Evolutionary conservation across 495 filamentous ascomycete species (phyloP).

Genomic region (Penicillium ucsense): DNA sequence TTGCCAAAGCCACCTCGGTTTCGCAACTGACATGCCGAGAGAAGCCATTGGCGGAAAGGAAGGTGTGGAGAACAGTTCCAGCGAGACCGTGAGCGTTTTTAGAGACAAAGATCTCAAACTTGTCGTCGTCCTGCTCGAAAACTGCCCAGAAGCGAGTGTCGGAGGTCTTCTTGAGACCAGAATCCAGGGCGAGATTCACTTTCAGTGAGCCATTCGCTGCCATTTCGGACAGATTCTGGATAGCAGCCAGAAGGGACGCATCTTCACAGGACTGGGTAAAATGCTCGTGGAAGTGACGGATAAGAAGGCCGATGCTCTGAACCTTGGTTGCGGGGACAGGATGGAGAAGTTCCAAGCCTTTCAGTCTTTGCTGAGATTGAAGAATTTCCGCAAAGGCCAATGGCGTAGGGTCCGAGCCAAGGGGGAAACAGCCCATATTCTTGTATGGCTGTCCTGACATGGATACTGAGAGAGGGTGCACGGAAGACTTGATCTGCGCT

Average conservation of each 20-base stretch:
- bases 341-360: constrained; percentile 36
- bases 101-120: constrained; percentile 42
- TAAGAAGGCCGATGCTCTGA: constrained; percentile 21
- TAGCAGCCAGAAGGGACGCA: constrained; percentile 12
- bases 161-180: constrained; percentile 40
- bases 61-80: constrained; percentile 47
- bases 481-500: constrained; percentile 24
- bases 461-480: constrained; percentile 42
- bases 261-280: constrained; percentile 8
- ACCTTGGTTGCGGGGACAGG: constrained; percentile 29
- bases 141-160: constrained; percentile 48
- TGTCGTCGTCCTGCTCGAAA: constrained; percentile 35
- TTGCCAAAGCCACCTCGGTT: constrained; percentile 36
- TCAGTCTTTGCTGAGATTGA: constrained; percentile 39
- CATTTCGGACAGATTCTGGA: constrained; percentile 26
- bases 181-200: constrained; percentile 42
- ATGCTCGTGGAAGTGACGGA: constrained; percentile 24
- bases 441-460: constrained; percentile 35
- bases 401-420: constrained; percentile 38
- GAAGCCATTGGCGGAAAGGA: constrained; percentile 40
- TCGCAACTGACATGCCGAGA: constrained; percentile 43
- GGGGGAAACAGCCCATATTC: constrained; percentile 45
- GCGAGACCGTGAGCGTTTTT: constrained; percentile 42
- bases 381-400: constrained; percentile 40
- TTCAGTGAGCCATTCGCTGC: constrained; percentile 20